Base-by-base conservation (phyloP, 2,329 filamentous ascomycete species). In the Paecilomyces niveus region DNA sequence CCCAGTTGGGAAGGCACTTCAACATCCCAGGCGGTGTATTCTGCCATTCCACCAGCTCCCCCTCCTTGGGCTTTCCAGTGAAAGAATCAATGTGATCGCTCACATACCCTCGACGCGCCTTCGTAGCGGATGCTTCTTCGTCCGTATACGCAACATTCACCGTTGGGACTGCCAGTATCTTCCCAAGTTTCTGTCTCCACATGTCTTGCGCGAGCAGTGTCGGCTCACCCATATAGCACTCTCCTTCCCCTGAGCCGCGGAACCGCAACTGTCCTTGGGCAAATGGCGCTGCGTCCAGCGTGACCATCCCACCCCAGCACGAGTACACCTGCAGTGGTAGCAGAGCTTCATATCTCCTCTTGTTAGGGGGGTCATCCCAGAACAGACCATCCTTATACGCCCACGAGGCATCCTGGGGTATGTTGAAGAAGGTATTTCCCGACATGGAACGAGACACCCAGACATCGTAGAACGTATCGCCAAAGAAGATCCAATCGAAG, bases 261-360 rank as follows among this genome's bases (percentile, higher is more conserved):
- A 85, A 85, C 5, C 66, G 61, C 2, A 85, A 66, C 9, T 70
- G 71, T 0, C 71, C 64, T 13, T 76, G 69, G 3, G 83, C 58
- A 8, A 85, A 65, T 0, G 82, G 80, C 49, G 70, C 69, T 0
- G 81, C 82, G 0, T 70, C 71, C 55, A 85, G 78, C 0, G 76
- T 77, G 0, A 75, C 74, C 0, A 79, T 81, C 2, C 84, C 84
- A 59, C 85, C 85, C 83, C 84, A 86, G 67, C 84, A 86, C 0
- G 82, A 68, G 59, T 83, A 86, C 0, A 85, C 83, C 65, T 85
- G 84, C 59, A 85, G 81, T 0, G 84, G 82, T n/a, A 70, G 68
- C 24, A 72, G 67, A 0, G 60, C 60, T 0, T 61, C 53, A 56
- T 76, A 77, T 2, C 76, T 69, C 1, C 59, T 53, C 7, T 63